phyloP scores from a whole-genome alignment of 257 asterid species.

The Solanum sejunctum region DNA sequence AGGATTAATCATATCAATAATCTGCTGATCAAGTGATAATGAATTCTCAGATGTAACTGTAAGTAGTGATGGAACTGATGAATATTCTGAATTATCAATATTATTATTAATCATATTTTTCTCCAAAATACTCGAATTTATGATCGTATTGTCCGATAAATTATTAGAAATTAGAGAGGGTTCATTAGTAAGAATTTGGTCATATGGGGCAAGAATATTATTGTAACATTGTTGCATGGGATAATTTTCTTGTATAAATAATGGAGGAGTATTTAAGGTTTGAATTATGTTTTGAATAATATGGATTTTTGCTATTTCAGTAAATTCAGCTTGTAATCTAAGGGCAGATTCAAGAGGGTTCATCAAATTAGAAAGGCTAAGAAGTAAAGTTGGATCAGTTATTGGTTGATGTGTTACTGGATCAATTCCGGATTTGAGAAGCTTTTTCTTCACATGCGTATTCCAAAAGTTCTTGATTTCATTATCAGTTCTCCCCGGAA shows the following conservation, averaged over 20 bases:
- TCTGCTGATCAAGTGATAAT: neutral
- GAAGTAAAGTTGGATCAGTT: slow-evolving; percentile 13
- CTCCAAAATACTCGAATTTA: neutral
- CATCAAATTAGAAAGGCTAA: slow-evolving; percentile 7
- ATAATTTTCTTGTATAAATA: neutral
- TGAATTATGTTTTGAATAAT: slow-evolving; percentile 21
- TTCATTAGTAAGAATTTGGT: neutral
- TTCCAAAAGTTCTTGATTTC: slow-evolving; percentile 68
- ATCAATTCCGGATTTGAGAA: slow-evolving; percentile 36
- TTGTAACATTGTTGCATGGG: slow-evolving; percentile 1
- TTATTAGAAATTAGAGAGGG: neutral
- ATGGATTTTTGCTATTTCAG: slow-evolving; percentile 20
- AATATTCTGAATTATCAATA: slow-evolving; percentile 7
- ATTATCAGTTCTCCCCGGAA: slow-evolving; percentile 59
- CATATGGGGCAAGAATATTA: neutral
- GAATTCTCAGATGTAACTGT: slow-evolving; percentile 7
- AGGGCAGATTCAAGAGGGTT: slow-evolving; percentile 12
- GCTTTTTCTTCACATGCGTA: slow-evolving; percentile 42
- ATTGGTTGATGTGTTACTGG: slow-evolving; percentile 39
- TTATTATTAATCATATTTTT: neutral
- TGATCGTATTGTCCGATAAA: neutral
- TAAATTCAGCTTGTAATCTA: slow-evolving; percentile 5
- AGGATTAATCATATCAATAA: neutral
- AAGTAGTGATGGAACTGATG: slow-evolving; percentile 31
- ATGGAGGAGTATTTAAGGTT: slow-evolving; percentile 14